Base-by-base conservation (phyloP, 352 stramenopile genomes). In the Phytophthora melonis region DNA sequence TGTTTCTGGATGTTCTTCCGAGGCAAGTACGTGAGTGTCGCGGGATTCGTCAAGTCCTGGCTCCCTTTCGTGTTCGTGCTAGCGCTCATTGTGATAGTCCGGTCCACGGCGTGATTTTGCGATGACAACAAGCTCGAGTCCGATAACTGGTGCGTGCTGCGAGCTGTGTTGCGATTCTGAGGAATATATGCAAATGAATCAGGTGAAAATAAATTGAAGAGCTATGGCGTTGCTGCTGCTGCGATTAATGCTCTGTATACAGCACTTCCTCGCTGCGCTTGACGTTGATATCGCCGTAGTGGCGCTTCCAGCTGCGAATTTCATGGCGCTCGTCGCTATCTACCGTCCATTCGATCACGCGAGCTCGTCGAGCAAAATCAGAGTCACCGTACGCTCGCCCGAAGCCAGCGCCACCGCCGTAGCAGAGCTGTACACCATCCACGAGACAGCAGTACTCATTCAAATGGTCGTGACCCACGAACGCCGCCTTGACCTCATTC, bases 1-100 rank as follows among this genome's bases (percentile, higher is more conserved):
- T 93, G 86, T 75, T 91, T 93, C 60, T 95, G 86, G 86, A 81
- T 95, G 74, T 95, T 95, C 58, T 84, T 88, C 64, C 78, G 81
- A 66, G 88, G 83, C 9, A 78, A 75, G 2, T 93, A 92, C 70
- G 81, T 89, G 30, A 69, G 82, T 50, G 8, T 66, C 0, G 56
- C 47, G 0, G 84, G 64, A 5, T 49, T 73, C 25, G 16, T 73
- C 45, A 77, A 77, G 58, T 77, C 70, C 23, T 77, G 70, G 78
- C 49, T 81, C 21, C 79, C 79, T 7, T 86, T 86, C 66, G 59
- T 32, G 4, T 66, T 80, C 34, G 41, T 86, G 27, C 13, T 86
- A 41, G 58, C 60, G 16, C 36, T 83, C 18, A 67, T 82, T 55
- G 68, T 36, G 3, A 63, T 79, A 34, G 69, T 86, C 9, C 68